A percentile compares a stretch with the other conserved stretches of the same genome.
These are phyloP conservation scores for Penicillium nordicum DNA, from an alignment of 2,329 filamentous ascomycete species.

Conservation along the genomic window DNA sequence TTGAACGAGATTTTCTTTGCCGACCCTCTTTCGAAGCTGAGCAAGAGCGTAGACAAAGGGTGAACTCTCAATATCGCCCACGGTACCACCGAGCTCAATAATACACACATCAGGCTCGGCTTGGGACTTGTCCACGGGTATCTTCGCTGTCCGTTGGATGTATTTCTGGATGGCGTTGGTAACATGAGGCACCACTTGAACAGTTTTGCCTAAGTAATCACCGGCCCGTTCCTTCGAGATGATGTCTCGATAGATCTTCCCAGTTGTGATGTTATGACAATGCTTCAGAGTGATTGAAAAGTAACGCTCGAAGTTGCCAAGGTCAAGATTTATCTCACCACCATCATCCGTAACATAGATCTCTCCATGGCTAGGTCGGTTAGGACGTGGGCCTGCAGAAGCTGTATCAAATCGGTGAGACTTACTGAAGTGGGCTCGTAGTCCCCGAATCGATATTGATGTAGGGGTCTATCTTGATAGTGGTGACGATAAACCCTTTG, in stretches of 20 bases:
- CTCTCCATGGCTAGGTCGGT: constrained; percentile 67
- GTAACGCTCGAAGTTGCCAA: constrained; percentile 77
- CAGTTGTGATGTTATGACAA: constrained; percentile 95
- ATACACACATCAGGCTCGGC: constrained; percentile 90
- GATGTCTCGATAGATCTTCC: constrained; percentile 90
- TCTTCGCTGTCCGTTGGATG: constrained; percentile 79
- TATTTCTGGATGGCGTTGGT: constrained; percentile 90
- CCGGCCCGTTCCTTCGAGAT: constrained; percentile 69
- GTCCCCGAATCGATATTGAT: constrained; percentile 74
- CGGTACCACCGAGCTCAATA: constrained; percentile 54
- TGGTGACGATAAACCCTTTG: constrained; percentile 26
- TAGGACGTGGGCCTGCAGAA: background rate
- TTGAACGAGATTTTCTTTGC: constrained; percentile 77
- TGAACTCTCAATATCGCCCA: constrained; percentile 78
- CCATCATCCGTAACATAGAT: constrained; percentile 84
- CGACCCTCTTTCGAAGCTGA: constrained; percentile 69
- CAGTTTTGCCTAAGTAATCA: constrained; percentile 83
- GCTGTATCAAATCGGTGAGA: background rate
- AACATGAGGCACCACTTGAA: constrained; percentile 89
- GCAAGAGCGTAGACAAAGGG: constrained; percentile 85
- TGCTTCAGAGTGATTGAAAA: constrained; percentile 75
- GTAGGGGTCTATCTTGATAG: constrained; percentile 58
- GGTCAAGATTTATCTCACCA: constrained; percentile 70
- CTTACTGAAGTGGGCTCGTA: constrained; percentile 46
- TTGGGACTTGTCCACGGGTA: constrained; percentile 80